A percentile compares a stretch with the other conserved stretches of the same genome.
These are phyloP conservation scores for Verticillium albo-atrum DNA, from an alignment of 2,329 filamentous ascomycete species.

Conservation along the genomic window DNA sequence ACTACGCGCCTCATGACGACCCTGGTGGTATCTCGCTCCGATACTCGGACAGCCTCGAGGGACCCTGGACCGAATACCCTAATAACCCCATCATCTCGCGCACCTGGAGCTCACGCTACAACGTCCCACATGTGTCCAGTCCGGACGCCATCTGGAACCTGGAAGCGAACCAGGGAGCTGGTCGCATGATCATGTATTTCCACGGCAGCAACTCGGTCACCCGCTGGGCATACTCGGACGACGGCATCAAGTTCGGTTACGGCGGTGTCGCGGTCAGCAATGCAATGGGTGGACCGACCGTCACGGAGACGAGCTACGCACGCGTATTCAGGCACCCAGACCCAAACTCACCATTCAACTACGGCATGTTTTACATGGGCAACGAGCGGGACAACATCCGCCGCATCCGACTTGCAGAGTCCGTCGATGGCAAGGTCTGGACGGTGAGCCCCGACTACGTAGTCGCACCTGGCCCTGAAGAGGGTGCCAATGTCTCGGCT, in stretches of 20 bases:
- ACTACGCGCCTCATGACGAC: conserved; percentile 21
- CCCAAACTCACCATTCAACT: conserved; percentile 12
- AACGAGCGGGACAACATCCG: conserved; percentile 17
- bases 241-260: conserved; percentile 12
- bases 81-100: conserved; percentile 11
- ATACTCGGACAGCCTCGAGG: conserved; percentile 14
- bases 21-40: conserved; percentile 17
- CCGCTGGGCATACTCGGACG: conserved; percentile 11
- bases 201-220: conserved; percentile 13
- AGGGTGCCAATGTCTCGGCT: conserved; percentile 12
- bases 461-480: conserved; percentile 9
- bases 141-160: conserved; percentile 12
- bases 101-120: conserved; percentile 8
- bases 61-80: conserved; percentile 12
- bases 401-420: conserved; percentile 19
- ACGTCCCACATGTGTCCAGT: conserved; percentile 13
- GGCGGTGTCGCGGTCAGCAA: conserved; percentile 16
- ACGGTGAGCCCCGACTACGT: conserved; percentile 9
- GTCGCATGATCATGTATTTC: conserved; percentile 12
- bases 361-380: conserved; percentile 22
- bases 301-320: conserved; percentile 19
- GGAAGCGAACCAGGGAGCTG: background rate
- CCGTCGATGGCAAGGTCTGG: conserved; percentile 15
- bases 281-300: conserved; percentile 14
- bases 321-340: conserved; percentile 18